These are phyloP conservation scores for Ceratocystis variospora DNA, from an alignment of 2,329 filamentous ascomycete species.

Conservation along the genomic window DNA sequence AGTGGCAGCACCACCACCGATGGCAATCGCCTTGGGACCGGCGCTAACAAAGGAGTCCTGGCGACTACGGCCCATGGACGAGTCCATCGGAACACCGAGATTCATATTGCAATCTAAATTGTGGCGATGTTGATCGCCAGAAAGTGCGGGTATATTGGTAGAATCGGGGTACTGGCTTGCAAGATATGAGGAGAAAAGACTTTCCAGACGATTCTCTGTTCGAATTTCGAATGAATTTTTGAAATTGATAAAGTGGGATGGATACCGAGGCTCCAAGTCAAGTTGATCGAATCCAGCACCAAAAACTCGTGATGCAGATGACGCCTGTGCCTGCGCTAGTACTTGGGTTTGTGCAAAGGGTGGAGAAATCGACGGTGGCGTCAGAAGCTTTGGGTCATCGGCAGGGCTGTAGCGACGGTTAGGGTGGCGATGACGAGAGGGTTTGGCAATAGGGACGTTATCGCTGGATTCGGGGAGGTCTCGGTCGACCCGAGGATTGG, in stretches of 20 bases:
- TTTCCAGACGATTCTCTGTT: not conserved
- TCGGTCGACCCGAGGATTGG: conserved; percentile 8
- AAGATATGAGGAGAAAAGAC: not conserved
- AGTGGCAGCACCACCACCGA: conserved; percentile 50
- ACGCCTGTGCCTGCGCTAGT: not conserved
- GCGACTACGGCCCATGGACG: conserved; percentile 41
- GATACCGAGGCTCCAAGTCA: not conserved
- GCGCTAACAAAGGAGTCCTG: conserved; percentile 54
- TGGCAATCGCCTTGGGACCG: conserved; percentile 52
- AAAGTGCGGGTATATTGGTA: not conserved
- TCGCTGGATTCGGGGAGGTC: not conserved
- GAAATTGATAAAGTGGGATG: not conserved
- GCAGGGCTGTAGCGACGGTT: conserved; percentile 4
- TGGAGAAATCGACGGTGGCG: conserved; percentile 3
- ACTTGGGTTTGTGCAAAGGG: not conserved
- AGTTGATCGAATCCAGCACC: not conserved
- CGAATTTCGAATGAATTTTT: not conserved
- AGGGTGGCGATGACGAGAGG: not conserved
- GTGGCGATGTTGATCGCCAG: conserved; percentile 18
- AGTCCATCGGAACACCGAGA: conserved; percentile 44
- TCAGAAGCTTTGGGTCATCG: conserved; percentile 3
- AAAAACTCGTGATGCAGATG: conserved; percentile 2
- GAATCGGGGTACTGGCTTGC: not conserved
- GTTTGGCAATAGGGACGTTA: not conserved
- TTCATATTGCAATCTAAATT: conserved; percentile 38